phyloP scores from a whole-genome alignment of 768 basidiomycete genomes.

The Lentinula raphanica region DNA sequence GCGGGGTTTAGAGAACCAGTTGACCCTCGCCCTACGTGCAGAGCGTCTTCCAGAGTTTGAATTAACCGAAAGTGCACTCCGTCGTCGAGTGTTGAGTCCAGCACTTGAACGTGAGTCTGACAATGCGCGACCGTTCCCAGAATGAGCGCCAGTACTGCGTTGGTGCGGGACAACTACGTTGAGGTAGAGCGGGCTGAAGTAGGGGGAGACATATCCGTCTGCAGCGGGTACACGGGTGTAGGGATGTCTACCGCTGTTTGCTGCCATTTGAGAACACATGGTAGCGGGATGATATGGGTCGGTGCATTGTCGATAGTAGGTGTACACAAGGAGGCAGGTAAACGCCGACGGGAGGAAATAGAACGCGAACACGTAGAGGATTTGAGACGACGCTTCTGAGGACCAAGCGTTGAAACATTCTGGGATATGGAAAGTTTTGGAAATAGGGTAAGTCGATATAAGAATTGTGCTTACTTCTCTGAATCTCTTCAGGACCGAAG shows the following conservation, averaged over 20 bases:
- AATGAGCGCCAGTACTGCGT: background rate
- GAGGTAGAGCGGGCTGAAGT: background rate
- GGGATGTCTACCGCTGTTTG: background rate
- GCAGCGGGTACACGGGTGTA: background rate
- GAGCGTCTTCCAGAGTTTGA: background rate
- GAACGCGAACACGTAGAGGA: conserved; percentile 33
- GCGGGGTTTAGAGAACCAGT: background rate
- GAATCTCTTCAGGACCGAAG: conserved; percentile 19
- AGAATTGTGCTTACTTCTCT: conserved; percentile 28
- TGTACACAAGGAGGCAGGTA: conserved; percentile 32
- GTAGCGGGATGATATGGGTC: conserved; percentile 33
- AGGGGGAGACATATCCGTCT: background rate
- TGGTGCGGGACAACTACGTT: background rate
- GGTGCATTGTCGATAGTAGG: conserved; percentile 35
- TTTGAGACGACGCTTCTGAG: conserved; percentile 30
- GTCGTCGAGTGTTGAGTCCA: background rate
- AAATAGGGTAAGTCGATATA: too few species aligned
- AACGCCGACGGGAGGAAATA: conserved; percentile 30
- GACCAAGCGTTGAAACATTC: conserved; percentile 37
- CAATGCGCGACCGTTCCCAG: background rate
- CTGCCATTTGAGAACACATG: conserved; percentile 12
- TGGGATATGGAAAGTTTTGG: conserved; percentile 10
- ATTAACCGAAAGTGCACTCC: background rate
- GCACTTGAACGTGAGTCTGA: background rate
- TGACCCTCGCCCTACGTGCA: background rate